Evolutionary conservation across 345 rosid species (phyloP).

Genomic region (Abelmoschus esculentus): DNA sequence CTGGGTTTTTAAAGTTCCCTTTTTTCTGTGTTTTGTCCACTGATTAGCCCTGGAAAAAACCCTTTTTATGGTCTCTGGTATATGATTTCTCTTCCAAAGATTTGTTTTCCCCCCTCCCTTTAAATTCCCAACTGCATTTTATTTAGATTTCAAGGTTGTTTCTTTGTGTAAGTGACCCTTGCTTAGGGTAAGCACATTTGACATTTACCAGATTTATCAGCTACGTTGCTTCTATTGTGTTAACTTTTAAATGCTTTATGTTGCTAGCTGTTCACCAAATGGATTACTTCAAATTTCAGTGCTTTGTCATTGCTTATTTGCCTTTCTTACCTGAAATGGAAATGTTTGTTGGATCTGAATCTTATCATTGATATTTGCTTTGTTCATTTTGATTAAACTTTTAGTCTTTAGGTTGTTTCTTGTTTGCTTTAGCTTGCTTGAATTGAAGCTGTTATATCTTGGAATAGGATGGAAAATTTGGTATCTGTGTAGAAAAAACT

Average conservation of each 20-base stretch:
- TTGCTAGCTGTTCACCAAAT: not conserved
- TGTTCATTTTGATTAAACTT: not conserved
- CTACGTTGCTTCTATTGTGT: not conserved
- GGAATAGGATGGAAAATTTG: not conserved
- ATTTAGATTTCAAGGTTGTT: not conserved
- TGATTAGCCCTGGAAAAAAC: not conserved
- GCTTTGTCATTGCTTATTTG: not conserved
- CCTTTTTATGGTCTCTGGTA: not conserved
- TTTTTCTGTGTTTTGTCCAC: not conserved
- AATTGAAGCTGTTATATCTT: not conserved
- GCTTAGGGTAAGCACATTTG: conserved; percentile 8
- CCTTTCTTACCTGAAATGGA: not conserved
- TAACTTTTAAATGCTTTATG: not conserved
- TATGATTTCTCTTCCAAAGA: not conserved
- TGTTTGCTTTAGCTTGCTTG: conserved; percentile 6
- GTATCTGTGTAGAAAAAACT: too few relatives aligned
- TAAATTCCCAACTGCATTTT: not conserved
- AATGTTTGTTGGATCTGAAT: not conserved
- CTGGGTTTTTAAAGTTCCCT: not conserved
- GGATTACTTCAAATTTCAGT: not conserved
- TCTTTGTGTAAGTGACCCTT: not conserved
- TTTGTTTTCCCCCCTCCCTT: not conserved
- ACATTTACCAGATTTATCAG: not conserved
- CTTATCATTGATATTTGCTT: not conserved
- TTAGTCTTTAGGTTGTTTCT: not conserved